phyloP scores from a whole-genome alignment of 306 rosid genomes.

The Geum urbanum region DNA sequence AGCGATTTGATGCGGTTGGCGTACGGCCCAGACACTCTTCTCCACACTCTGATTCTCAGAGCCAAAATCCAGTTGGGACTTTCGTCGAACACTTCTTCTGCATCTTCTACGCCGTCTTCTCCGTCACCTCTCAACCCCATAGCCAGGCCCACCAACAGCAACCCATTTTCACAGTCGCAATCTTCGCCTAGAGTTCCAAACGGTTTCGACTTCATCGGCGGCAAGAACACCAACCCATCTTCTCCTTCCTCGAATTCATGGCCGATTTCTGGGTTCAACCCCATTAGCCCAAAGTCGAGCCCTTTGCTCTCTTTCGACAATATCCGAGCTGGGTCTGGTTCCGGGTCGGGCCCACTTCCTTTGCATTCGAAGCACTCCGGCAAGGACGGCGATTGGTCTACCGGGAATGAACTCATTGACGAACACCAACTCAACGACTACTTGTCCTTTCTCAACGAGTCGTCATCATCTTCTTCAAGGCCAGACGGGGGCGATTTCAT shows the following conservation, averaged over 20 bases:
- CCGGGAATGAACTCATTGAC: slow-evolving; percentile 47
- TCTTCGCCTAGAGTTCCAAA: slow-evolving; percentile 44
- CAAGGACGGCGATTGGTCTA: slow-evolving; percentile 36
- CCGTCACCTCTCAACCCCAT: slow-evolving; percentile 65
- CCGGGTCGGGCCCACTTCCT: slow-evolving; percentile 35
- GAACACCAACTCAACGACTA: slow-evolving; percentile 68
- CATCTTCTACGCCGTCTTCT: slow-evolving; percentile 43
- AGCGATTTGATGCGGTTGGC: slow-evolving; percentile 56
- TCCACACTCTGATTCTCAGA: slow-evolving; percentile 43
- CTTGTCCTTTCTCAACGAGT: slow-evolving; percentile 67
- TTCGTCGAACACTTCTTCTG: slow-evolving; percentile 29
- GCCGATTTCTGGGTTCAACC: slow-evolving; percentile 52
- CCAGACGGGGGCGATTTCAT: slow-evolving; percentile 43
- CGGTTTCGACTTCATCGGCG: slow-evolving; percentile 45
- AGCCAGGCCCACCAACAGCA: slow-evolving; percentile 38
- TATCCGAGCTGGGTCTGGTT: slow-evolving; percentile 42
- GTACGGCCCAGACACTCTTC: slow-evolving; percentile 44
- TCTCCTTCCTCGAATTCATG: slow-evolving; percentile 55
- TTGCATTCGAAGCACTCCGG: slow-evolving; percentile 31
- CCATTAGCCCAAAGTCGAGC: slow-evolving; percentile 66
- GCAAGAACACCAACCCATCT: slow-evolving; percentile 36
- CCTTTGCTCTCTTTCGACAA: slow-evolving; percentile 58
- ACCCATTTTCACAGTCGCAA: slow-evolving; percentile 61
- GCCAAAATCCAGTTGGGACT: slow-evolving; percentile 53
- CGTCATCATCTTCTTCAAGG: slow-evolving; percentile 42